These are phyloP conservation scores for Rhododendron mucronatum DNA, from an alignment of 148 eudicot species.

Conservation along the genomic window DNA sequence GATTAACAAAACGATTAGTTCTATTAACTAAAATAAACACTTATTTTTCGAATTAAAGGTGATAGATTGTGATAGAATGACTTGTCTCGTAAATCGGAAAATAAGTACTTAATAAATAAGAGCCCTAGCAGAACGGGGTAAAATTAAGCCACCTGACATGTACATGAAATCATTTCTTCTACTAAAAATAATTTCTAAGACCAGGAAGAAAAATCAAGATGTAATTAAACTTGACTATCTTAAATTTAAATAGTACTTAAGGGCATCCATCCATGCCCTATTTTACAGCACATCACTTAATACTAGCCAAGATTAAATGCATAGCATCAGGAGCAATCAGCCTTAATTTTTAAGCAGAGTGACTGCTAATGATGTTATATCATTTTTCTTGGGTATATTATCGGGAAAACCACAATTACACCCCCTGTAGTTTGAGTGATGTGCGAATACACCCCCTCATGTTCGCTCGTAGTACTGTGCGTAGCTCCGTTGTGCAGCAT, in stretches of 20 bases:
- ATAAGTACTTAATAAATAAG: too few relatives aligned
- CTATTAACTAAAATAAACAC: too few relatives aligned
- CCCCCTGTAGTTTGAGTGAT: neutral
- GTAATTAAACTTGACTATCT: neutral
- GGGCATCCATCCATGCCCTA: neutral
- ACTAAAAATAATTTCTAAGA: neutral
- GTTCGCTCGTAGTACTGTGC: neutral
- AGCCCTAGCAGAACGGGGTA: too few relatives aligned
- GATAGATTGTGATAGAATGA: too few relatives aligned
- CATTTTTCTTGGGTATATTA: conserved; percentile 23
- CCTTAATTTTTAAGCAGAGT: conserved; percentile 66
- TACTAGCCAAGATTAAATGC: conserved; percentile 18
- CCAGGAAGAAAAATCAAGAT: neutral
- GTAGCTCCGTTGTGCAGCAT: neutral
- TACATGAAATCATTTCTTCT: neutral
- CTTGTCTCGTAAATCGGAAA: too few relatives aligned
- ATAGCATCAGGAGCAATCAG: conserved; percentile 97
- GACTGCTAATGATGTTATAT: conserved; percentile 93
- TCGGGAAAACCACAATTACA: neutral
- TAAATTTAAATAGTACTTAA: conserved; percentile 8
- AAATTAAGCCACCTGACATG: conserved; percentile 1
- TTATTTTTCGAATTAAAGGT: too few relatives aligned
- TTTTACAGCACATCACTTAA: neutral
- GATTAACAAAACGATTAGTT: neutral
- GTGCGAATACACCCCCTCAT: neutral